Evolutionary conservation across 176 grass and related monocot species (phyloP), one percentile per base, ranked within the genome.

Genomic region (Musa beccarii): DNA sequence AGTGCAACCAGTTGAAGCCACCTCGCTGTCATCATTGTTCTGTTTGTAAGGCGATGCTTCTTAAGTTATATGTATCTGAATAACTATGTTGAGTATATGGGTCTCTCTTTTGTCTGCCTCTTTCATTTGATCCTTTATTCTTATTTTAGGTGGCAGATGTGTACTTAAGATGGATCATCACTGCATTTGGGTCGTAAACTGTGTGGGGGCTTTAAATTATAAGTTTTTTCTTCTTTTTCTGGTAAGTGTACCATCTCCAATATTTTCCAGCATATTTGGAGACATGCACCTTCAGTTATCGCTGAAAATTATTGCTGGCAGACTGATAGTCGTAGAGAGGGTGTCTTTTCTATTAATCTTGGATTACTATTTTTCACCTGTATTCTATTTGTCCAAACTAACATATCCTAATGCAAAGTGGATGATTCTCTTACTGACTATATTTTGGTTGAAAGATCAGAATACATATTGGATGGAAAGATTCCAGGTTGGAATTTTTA

Each of bases 141-240:
- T 21, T 24, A 23, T 72, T 53, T 51, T 43, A 70, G 68, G 68
- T 70, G 68, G 68, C 69, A 82, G 85, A 76, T 96, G 93, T 51
- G 68, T 96, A 49, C 81, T 96, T 52, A 96, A 96, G 84, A 96
- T 96, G 93, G 93, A 96, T 79, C 93, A 96, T 81, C 93, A 96
- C 79, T 96, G 93, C 79, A 89, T 96, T 21, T 96, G 93, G 93
- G 93, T 96, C 52, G 87, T 96, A 72, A 96, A 92, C 69, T 96
- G 93, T 86, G 93, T 96, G 52, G 93, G 93, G 68, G 93, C 89
- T 1, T 83, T 88, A 55, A 96, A 96, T 83, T 96, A 96, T 57
- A 96, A 96, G 80, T 96, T 82, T 49, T 96, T 96, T 84, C 93
- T 96, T 76, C 93, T 96, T 43, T 96, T 96, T 71, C 77, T 96